Conservation (phyloP, 2,329 filamentous ascomycete species). For the Cadophora sp. region DNA sequence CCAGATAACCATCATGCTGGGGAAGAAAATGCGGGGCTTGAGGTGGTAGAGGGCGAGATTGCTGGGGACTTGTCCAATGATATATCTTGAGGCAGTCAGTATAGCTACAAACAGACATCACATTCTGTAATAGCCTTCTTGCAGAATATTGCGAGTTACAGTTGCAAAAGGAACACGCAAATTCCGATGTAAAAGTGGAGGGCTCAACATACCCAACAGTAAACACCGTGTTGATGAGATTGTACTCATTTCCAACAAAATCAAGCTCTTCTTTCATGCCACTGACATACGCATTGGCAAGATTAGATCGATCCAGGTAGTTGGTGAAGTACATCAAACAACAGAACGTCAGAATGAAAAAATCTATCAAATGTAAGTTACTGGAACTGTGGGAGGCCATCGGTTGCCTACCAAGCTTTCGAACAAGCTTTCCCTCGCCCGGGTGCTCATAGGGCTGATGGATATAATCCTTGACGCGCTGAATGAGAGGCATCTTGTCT, state of each 20-base stretch:
- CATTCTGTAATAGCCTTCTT: too few relatives aligned
- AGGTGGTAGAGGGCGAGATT: conserved; percentile 69
- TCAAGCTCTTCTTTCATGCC: conserved; percentile 59
- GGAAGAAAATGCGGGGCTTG: conserved; percentile 68
- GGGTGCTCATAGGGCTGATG: conserved; percentile 37
- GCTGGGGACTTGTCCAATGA: conserved; percentile 65
- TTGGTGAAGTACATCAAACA: conserved; percentile 49
- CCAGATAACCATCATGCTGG: conserved; percentile 69
- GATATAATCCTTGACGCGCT: conserved; percentile 34
- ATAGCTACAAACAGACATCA: not conserved
- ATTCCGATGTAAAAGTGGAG: not conserved
- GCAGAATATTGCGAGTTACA: too few relatives aligned
- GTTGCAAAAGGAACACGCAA: too few relatives aligned
- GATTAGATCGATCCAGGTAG: conserved; percentile 56
- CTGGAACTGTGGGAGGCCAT: not conserved
- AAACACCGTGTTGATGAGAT: conserved; percentile 59
- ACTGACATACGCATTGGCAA: conserved; percentile 61
- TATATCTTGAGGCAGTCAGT: conserved; percentile 45
- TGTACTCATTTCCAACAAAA: conserved; percentile 57
- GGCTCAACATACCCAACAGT: conserved; percentile 38
- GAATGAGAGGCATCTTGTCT: conserved; percentile 25
- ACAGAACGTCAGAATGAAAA: conserved; percentile 47
- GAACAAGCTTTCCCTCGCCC: conserved; percentile 38
- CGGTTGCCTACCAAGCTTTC: conserved; percentile 37
- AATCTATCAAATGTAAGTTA: conserved; percentile 34